Evolutionary conservation across 768 basidiomycete genomes (phyloP).

Genomic region (Pleurotus giganteus): DNA sequence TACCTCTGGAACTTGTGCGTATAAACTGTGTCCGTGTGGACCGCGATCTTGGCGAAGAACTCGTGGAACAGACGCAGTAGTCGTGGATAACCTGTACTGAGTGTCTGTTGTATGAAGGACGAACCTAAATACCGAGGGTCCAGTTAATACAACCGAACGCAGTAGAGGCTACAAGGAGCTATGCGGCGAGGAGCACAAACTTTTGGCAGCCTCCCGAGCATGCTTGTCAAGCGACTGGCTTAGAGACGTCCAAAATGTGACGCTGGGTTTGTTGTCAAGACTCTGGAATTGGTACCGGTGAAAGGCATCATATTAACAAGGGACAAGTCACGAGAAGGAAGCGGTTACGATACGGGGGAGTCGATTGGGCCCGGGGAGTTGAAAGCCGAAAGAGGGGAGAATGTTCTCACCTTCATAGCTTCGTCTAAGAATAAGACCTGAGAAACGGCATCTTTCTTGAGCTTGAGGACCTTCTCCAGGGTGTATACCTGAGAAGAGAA

Average conservation of each 20-base stretch:
- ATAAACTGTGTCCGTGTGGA: constrained; percentile 95
- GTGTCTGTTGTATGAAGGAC: constrained; percentile 85
- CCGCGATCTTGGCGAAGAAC: constrained; percentile 93
- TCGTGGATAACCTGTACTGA: constrained; percentile 83
- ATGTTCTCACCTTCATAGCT: constrained; percentile 73
- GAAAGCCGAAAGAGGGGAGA: too few species aligned
- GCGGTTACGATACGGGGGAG: not conserved
- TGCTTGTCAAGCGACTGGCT: constrained; percentile 80
- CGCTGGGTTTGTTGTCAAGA: constrained; percentile 88
- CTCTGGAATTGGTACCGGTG: constrained; percentile 38
- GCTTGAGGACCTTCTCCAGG: constrained; percentile 86
- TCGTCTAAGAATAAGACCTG: constrained; percentile 86
- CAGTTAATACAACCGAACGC: not conserved
- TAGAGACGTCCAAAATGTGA: constrained; percentile 87
- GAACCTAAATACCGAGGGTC: constrained; percentile 55
- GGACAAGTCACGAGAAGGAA: not conserved
- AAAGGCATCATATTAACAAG: constrained; percentile 1
- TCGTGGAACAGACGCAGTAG: constrained; percentile 92
- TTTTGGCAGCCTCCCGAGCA: constrained; percentile 75
- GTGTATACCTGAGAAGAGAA: constrained; percentile 71
- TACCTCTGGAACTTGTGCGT: constrained; percentile 83
- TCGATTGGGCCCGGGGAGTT: not conserved
- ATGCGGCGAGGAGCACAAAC: constrained; percentile 34
- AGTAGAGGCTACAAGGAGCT: not conserved
- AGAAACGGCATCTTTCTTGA: constrained; percentile 82